phyloP scores from a whole-genome alignment of 2,329 filamentous ascomycete species.

The Fusarium sp. region DNA sequence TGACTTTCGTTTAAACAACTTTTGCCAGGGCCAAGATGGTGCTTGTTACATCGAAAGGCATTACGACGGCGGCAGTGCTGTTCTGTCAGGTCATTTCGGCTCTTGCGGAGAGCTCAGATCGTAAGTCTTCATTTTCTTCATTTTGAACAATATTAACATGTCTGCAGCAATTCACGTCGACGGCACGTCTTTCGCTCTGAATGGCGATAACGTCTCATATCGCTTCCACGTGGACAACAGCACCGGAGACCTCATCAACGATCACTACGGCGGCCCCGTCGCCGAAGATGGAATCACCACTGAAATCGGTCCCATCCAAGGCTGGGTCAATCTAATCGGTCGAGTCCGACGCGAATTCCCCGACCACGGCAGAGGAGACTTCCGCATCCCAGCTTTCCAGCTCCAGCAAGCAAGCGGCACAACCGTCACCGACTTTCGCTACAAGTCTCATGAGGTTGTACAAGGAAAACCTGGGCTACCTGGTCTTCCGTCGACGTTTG shows the following conservation, averaged over 20 bases:
- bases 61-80: not conserved
- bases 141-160: not conserved
- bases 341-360: conserved; percentile 72
- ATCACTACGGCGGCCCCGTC: conserved; percentile 69
- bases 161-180: conserved; percentile 60
- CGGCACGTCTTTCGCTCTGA: conserved; percentile 66
- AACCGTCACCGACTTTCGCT: conserved; percentile 67
- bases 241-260: conserved; percentile 66
- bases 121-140: not conserved
- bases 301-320: conserved; percentile 43
- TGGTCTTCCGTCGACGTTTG: conserved; percentile 69
- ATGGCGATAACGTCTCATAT: conserved; percentile 67
- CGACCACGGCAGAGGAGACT: conserved; percentile 72
- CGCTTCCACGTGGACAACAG: conserved; percentile 69
- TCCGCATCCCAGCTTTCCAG: conserved; percentile 68
- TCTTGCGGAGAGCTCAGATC: not conserved
- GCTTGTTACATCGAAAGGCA: not conserved
- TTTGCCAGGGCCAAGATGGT: not conserved
- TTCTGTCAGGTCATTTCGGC: not conserved
- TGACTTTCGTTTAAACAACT: not conserved
- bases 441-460: conserved; percentile 64
- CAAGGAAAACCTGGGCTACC: conserved; percentile 65
- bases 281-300: conserved; percentile 58
- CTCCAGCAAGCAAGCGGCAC: conserved; percentile 68
- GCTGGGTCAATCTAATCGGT: conserved; percentile 62